phyloP scores from a whole-genome alignment of 176 grass and related monocot genomes.

The Poa pratensis region DNA sequence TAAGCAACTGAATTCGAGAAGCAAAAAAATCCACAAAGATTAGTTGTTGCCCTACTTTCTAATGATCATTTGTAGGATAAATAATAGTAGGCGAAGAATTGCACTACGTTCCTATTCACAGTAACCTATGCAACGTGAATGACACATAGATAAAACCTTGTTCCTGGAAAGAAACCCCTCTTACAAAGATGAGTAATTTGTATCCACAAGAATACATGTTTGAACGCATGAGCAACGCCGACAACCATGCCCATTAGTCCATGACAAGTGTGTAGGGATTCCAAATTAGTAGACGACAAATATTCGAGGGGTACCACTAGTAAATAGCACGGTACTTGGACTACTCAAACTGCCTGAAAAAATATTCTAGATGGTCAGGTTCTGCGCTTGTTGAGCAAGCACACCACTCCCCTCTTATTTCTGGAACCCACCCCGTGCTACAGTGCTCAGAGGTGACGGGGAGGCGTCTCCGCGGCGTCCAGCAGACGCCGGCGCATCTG shows the following conservation, averaged over 20 bases:
- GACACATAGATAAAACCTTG: neutral
- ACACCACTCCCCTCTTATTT: no score
- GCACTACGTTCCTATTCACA: neutral
- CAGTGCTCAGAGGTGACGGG: no score
- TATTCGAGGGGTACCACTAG: conserved; percentile 30
- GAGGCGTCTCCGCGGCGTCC: no score
- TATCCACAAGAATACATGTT: neutral
- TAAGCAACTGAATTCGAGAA: no score
- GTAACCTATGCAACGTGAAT: neutral
- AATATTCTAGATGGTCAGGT: conserved; percentile 9
- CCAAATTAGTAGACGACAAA: conserved; percentile 55
- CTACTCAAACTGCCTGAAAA: conserved; percentile 5
- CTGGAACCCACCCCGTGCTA: no score
- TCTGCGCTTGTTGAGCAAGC: neutral
- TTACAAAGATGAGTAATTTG: no score
- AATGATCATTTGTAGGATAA: no score
- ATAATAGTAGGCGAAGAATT: no score
- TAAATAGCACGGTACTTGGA: conserved; percentile 31
- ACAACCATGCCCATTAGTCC: neutral
- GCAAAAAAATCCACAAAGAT: no score
- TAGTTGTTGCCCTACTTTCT: no score
- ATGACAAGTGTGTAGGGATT: conserved; percentile 43
- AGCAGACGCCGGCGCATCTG: no score
- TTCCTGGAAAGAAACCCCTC: no score
- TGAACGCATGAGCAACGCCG: conserved; percentile 5